Conservation (phyloP, 2,329 filamentous ascomycete species). For the Epicoccum nigrum region DNA sequence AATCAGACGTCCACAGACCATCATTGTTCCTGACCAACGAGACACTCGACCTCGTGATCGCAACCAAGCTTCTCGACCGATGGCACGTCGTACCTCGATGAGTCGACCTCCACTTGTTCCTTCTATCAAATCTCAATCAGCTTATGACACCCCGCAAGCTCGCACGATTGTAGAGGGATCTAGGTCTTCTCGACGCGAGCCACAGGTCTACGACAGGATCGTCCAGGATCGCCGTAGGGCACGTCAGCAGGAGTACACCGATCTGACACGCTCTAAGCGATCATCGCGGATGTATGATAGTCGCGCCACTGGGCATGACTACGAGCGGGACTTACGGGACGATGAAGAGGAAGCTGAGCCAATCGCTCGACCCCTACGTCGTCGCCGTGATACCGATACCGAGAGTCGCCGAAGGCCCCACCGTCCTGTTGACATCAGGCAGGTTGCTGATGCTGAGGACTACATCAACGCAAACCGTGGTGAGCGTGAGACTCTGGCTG, state of each 20-base stretch:
- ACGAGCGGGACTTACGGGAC: constrained; percentile 23
- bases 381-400: constrained; percentile 33
- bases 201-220: constrained; percentile 33
- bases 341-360: constrained; percentile 21
- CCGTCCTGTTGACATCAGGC: constrained; percentile 24
- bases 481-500: constrained; percentile 31
- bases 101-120: constrained; percentile 45
- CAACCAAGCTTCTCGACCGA: constrained; percentile 20
- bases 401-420: constrained; percentile 29
- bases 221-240: constrained; percentile 18
- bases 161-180: constrained; percentile 38
- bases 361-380: constrained; percentile 14
- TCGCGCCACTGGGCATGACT: constrained; percentile 5
- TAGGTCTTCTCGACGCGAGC: constrained; percentile 29
- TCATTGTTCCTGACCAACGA: constrained; percentile 23
- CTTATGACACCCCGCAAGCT: constrained; percentile 32
- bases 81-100: constrained; percentile 28
- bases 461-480: constrained; percentile 42
- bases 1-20: constrained; percentile 16
- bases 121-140: constrained; percentile 41
- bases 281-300: constrained; percentile 20
- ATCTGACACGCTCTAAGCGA: constrained; percentile 23
- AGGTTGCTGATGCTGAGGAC: constrained; percentile 32
- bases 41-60: constrained; percentile 23
- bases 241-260: constrained; percentile 10